phyloP scores from a whole-genome alignment of 768 basidiomycete genomes.

The Chiua virens region DNA sequence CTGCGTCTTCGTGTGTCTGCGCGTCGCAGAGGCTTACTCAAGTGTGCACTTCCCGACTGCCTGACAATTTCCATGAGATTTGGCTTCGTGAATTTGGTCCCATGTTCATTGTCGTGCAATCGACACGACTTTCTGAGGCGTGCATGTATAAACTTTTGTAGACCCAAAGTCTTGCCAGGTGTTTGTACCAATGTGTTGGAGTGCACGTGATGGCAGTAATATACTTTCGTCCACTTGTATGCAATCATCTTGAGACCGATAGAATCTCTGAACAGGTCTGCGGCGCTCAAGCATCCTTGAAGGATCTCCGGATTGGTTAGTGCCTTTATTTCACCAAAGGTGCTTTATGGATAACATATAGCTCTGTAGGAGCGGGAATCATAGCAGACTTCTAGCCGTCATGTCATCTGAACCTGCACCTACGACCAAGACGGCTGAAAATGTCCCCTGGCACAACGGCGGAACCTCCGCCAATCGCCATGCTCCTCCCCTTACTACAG shows the following conservation, averaged over 20 bases:
- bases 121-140: no score
- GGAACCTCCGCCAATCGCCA: slow-evolving; percentile 24
- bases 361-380: background rate
- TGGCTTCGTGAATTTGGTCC: no score
- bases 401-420: slow-evolving; percentile 7
- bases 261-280: background rate
- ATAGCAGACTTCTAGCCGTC: background rate
- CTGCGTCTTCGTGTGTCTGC: background rate
- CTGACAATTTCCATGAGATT: no score
- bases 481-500: slow-evolving; percentile 21
- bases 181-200: no score
- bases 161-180: no score
- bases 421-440: background rate
- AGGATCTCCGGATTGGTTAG: background rate
- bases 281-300: background rate
- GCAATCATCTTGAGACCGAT: no score
- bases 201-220: background rate
- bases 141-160: no score
- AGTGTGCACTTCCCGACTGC: no score
- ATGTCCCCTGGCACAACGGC: background rate
- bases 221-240: no score
- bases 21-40: no score
- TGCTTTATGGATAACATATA: background rate
- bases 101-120: background rate
- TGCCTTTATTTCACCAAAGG: background rate